These are phyloP conservation scores for Penicillium taxi DNA, from an alignment of 495 filamentous ascomycete genomes.

Conservation along the genomic window DNA sequence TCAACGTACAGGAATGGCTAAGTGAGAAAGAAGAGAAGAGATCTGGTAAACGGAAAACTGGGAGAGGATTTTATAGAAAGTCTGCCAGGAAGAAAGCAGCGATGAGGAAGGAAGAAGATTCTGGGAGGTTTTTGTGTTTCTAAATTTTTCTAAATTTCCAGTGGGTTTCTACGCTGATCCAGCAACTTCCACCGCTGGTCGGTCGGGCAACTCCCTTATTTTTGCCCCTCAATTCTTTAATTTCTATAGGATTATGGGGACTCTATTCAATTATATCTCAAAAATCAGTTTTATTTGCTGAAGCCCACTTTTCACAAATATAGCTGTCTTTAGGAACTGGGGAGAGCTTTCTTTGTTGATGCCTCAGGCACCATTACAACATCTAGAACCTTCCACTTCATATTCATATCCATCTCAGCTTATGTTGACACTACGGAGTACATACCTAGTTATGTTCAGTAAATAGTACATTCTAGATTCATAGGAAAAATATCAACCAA, in stretches of 20 bases:
- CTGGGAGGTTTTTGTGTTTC: constrained; percentile 27
- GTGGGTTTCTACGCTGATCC: constrained; percentile 40
- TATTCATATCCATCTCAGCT: neutral
- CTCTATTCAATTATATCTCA: too few species aligned
- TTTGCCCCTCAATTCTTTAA: too few species aligned
- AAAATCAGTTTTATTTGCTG: too few species aligned
- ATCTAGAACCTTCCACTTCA: constrained; percentile 13
- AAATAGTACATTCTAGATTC: too few species aligned
- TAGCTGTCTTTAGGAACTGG: neutral
- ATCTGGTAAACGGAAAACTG: constrained; percentile 9
- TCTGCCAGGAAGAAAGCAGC: constrained; percentile 18
- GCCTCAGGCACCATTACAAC: constrained; percentile 11
- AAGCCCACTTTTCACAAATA: neutral
- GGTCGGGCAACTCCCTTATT: constrained; percentile 15
- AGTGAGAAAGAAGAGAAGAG: constrained; percentile 7
- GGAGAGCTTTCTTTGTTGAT: constrained; percentile 6
- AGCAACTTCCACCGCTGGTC: constrained; percentile 38
- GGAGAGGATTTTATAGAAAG: constrained; percentile 10
- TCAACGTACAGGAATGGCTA: constrained; percentile 1
- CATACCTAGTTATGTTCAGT: neutral
- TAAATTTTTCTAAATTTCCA: constrained; percentile 31
- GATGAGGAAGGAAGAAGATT: constrained; percentile 11
- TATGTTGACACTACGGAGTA: neutral
- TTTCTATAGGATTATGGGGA: too few species aligned
- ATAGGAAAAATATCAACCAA: too few species aligned